Base-by-base conservation (phyloP, 768 basidiomycete species). In the Suillus placidus region DNA sequence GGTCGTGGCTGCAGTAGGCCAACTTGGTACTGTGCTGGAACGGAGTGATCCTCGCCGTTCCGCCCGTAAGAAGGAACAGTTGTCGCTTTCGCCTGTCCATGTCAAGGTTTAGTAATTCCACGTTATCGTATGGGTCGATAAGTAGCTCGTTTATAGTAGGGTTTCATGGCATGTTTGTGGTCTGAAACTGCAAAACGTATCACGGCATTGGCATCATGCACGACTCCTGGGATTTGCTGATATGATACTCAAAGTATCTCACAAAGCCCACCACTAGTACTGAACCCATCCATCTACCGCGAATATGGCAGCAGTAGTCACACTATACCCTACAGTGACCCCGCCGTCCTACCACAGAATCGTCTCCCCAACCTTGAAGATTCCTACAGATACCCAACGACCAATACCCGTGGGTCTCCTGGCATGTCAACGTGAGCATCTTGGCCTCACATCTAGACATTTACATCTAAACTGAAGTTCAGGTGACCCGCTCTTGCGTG, bases 321-420 rank as follows among this genome's bases (percentile, higher is more conserved):
- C 83, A 51, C 75, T 87, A 43, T 72, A 83, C 43, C 78, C 83
- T 40, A 73, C 79, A 20, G 69, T 67, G 23, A 87, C 85, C 6
- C 86, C 87, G 12, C 67, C 80, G 6, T 82, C 87, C 57, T 92
- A 92, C 74, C 89, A 90, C 72, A 84, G 85, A 62, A 84, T 91
- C 34, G 71, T 89, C 64, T 89, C 88, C 5, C 80, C 84, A 6
- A 84, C 85, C 18, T 78, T 92, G 14, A 75, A 64, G 38, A 73
- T 91, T 60, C 84, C 89, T n/a, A 76, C 81, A 23, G 82, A 87
- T 63, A 77, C 82, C 30, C 75, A 76, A 38, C 66, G 78, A 7
- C 75, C 89, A 20, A 83, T 90, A 45, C 91, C 90, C 43, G 91
- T 94, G 45, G 92, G 92, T 54, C 80, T 93, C 18, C 80, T 94